These are phyloP conservation scores for Ilyonectria robusta DNA, from an alignment of 2,329 filamentous ascomycete species.

Conservation along the genomic window DNA sequence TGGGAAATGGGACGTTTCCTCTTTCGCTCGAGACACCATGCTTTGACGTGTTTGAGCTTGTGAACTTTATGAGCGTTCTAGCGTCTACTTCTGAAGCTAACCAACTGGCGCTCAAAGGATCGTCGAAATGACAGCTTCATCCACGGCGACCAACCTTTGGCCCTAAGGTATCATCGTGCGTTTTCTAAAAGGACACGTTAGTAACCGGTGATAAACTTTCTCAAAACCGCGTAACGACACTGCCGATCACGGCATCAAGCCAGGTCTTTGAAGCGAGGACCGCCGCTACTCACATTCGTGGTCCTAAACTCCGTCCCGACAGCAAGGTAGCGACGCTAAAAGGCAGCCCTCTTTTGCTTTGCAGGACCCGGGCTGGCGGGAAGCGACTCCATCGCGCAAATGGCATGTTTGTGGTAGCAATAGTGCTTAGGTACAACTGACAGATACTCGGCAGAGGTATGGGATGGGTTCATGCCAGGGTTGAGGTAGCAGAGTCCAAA, in stretches of 20 bases:
- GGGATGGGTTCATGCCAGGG: constrained; percentile 18
- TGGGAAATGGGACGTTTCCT: constrained; percentile 36
- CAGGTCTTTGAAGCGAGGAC: neutral
- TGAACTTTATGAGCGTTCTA: constrained; percentile 15
- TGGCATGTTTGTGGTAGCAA: constrained; percentile 17
- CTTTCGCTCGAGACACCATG: constrained; percentile 29
- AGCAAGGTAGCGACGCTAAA: constrained; percentile 20
- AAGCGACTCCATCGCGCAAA: constrained; percentile 3
- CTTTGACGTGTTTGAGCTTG: constrained; percentile 30
- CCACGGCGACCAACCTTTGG: neutral
- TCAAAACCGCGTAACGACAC: neutral
- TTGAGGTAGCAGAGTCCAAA: constrained; percentile 6
- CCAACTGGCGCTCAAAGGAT: constrained; percentile 21
- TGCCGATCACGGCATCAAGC: constrained; percentile 9
- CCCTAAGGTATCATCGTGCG: constrained; percentile 21
- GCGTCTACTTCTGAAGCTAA: constrained; percentile 12
- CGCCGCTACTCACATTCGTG: neutral
- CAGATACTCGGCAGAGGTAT: constrained; percentile 6
- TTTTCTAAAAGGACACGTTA: constrained; percentile 20
- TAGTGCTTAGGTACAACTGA: neutral
- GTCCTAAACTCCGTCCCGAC: neutral
- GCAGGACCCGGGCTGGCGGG: constrained; percentile 5
- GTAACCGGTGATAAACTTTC: constrained; percentile 11
- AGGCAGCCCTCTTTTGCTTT: constrained; percentile 6
- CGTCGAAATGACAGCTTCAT: constrained; percentile 16